These are phyloP conservation scores for Apiotrichum akiyoshidainum DNA, from an alignment of 1,284 basidiomycete species.

Conservation along the genomic window DNA sequence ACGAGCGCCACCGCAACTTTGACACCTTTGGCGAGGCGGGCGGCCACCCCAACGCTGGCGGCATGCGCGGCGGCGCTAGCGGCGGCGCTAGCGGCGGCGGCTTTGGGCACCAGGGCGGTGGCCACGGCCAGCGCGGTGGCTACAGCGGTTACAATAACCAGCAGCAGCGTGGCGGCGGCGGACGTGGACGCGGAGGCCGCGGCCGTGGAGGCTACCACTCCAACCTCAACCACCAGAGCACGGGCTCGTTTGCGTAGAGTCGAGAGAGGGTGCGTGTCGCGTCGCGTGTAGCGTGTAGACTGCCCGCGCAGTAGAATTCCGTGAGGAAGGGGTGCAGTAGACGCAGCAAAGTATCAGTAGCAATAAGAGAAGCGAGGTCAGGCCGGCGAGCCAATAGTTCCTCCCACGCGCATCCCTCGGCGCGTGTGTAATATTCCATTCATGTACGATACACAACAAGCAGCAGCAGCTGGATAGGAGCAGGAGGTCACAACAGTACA, in stretches of 20 bases:
- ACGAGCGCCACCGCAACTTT: slow-evolving; percentile 44
- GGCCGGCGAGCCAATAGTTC: neutral
- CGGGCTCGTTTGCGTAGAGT: neutral
- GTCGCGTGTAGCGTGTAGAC: neutral
- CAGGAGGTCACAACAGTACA: too few relatives aligned
- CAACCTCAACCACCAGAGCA: neutral
- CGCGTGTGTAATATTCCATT: slow-evolving; percentile 12
- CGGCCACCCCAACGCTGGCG: slow-evolving; percentile 10
- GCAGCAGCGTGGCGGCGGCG: too few relatives aligned
- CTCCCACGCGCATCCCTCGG: neutral
- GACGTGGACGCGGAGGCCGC: neutral
- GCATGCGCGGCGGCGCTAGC: slow-evolving; percentile 8
- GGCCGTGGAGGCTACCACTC: neutral
- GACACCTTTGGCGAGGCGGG: slow-evolving; percentile 49
- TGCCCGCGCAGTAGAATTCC: neutral
- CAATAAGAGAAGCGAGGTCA: neutral
- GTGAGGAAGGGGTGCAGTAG: neutral
- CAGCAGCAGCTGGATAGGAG: neutral
- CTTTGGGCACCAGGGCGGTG: slow-evolving; percentile 15
- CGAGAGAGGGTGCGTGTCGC: neutral
- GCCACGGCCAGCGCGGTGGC: slow-evolving; percentile 1
- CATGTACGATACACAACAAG: slow-evolving; percentile 10
- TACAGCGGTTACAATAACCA: too few relatives aligned
- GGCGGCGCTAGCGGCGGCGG: slow-evolving; percentile 16
- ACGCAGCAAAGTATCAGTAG: neutral